A percentile compares a stretch with the other conserved stretches of the same genome.
Conservation (phyloP, 2,329 filamentous ascomycete genomes). For the Botrytis fabae region DNA sequence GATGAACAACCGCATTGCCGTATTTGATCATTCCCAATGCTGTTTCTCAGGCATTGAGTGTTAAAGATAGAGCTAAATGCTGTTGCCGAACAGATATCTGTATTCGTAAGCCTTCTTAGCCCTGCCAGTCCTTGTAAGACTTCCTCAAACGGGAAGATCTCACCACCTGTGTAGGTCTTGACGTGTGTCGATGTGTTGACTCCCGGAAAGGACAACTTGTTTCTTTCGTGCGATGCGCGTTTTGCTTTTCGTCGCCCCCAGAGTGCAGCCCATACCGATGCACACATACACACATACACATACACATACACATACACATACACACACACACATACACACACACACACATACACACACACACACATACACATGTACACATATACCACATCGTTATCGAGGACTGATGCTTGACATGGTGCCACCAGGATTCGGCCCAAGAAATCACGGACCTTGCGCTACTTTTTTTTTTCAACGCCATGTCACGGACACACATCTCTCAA, state of each 20-base stretch:
- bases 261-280: not conserved
- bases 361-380: not conserved
- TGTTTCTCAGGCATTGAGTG: not conserved
- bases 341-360: not conserved
- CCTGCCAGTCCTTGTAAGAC: not conserved
- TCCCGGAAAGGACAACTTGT: not conserved
- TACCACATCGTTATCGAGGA: not conserved
- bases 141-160: not conserved
- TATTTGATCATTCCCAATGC: not conserved
- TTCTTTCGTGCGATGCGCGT: not conserved
- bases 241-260: not conserved
- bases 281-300: not conserved
- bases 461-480: constrained; percentile 21
- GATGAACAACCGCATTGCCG: constrained; percentile 3
- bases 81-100: not conserved
- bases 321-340: not conserved
- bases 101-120: not conserved
- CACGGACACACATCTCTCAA: constrained; percentile 14
- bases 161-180: not conserved
- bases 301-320: not conserved
- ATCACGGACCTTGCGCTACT: constrained; percentile 25
- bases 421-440: not conserved
- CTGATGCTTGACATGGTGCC: not conserved
- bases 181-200: not conserved
- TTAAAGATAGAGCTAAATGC: not conserved